Evolutionary conservation across 176 grass and related monocot genomes (phyloP).

Genomic region (Olyra latifolia): DNA sequence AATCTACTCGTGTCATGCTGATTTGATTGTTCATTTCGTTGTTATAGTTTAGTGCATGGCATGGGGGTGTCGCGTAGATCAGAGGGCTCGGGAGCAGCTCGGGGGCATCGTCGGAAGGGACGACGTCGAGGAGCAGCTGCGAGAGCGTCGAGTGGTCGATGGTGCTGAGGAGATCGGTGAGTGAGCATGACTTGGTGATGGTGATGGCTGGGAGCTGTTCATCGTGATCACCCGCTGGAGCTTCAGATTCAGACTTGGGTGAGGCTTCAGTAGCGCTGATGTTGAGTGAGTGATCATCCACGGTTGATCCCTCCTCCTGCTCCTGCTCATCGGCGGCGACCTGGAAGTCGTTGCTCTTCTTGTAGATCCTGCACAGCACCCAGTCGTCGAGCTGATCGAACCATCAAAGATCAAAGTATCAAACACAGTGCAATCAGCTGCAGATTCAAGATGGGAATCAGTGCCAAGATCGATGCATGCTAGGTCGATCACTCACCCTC

Average conservation of each 20-base stretch:
- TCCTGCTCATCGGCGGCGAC: constrained; percentile 17
- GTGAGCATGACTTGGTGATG: constrained; percentile 44
- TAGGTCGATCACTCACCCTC: constrained; percentile 31
- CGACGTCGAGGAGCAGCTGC: constrained; percentile 42
- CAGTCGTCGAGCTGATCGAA: constrained; percentile 70
- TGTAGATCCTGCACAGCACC: constrained; percentile 80
- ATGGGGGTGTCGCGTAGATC: constrained; percentile 22
- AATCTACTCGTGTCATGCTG: not conserved
- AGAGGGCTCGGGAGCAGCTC: not conserved
- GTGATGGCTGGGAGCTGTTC: not conserved
- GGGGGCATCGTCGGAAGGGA: not conserved
- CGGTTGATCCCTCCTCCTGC: constrained; percentile 29
- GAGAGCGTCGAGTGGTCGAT: constrained; percentile 46
- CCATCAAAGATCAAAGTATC: not conserved
- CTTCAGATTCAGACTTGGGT: constrained; percentile 14
- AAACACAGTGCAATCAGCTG: not conserved
- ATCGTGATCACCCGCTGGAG: not conserved
- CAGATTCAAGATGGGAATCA: not conserved
- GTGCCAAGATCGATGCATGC: too few species aligned
- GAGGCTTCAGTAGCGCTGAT: not conserved
- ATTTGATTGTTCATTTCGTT: not conserved
- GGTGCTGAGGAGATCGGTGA: constrained; percentile 58
- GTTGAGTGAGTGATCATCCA: constrained; percentile 33
- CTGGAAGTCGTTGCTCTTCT: constrained; percentile 44
- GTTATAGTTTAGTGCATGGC: not conserved